Evolutionary conservation across 805 yeast genomes (phyloP).

Genomic region (Candida schatavii): DNA sequence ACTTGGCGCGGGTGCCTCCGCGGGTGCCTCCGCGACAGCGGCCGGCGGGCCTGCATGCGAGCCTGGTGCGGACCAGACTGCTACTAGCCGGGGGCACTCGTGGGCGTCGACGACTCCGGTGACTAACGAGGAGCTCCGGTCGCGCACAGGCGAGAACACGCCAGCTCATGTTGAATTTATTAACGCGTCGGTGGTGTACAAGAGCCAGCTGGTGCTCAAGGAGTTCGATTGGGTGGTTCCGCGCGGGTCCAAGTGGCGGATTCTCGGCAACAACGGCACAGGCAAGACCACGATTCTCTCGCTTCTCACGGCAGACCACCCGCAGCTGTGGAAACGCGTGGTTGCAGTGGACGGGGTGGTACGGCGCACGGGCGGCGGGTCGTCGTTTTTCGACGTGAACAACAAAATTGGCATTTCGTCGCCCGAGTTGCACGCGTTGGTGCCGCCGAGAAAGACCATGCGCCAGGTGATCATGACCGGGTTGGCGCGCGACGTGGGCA

Average conservation of each 20-base stretch:
- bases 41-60: too few species aligned
- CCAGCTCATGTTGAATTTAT: conserved; percentile 44
- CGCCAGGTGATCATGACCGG: conserved; percentile 70
- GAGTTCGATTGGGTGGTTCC: conserved; percentile 65
- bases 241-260: conserved; percentile 81
- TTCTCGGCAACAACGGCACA: conserved; percentile 85
- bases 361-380: conserved; percentile 68
- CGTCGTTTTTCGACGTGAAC: conserved; percentile 77
- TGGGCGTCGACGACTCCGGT: not conserved
- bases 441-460: conserved; percentile 56
- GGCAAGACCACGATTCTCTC: conserved; percentile 91
- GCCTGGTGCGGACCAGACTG: not conserved
- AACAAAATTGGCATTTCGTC: conserved; percentile 79
- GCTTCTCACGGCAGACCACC: conserved; percentile 89
- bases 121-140: conserved; percentile 1
- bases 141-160: not conserved
- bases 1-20: not conserved
- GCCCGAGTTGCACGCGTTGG: conserved; percentile 90
- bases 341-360: conserved; percentile 62
- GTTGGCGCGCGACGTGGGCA: conserved; percentile 54
- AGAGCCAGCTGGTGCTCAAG: conserved; percentile 56
- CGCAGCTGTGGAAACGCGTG: conserved; percentile 86
- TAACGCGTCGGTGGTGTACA: conserved; percentile 63
- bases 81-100: not conserved
- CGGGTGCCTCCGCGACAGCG: not conserved